Percentiles rank a stretch among this genome's conserved stretches.
phyloP scores from a whole-genome alignment of 2,329 filamentous ascomycete species.

The Arthrobotrys sphaeroides region DNA sequence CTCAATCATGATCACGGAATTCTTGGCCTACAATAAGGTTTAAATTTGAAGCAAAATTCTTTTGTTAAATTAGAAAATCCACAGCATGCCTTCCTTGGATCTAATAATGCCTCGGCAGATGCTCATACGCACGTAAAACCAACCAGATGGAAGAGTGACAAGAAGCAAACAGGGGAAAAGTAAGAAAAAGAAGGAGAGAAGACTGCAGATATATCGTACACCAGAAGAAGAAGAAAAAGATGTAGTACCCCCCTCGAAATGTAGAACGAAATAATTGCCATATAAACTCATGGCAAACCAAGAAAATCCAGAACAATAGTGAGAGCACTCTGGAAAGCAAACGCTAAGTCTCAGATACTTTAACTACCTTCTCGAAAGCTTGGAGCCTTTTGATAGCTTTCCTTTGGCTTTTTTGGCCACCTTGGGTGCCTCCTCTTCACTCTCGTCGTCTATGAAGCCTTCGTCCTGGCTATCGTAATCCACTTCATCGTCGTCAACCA shows the following conservation, averaged over 20 bases:
- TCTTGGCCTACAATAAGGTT: too few species aligned
- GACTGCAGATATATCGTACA: constrained; percentile 48
- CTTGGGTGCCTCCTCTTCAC: constrained; percentile 66
- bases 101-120: constrained; percentile 34
- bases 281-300: background rate
- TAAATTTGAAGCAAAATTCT: constrained; percentile 10
- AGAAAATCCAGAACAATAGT: background rate
- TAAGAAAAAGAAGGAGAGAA: background rate
- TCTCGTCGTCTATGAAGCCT: constrained; percentile 66
- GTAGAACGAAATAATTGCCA: constrained; percentile 18
- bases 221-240: constrained; percentile 17
- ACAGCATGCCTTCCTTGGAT: constrained; percentile 25
- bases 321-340: constrained; percentile 1
- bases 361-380: constrained; percentile 22
- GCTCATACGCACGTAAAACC: constrained; percentile 11
- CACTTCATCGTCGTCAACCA: constrained; percentile 64
- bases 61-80: constrained; percentile 34
- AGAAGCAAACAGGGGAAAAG: background rate
- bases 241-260: constrained; percentile 21
- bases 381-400: constrained; percentile 42
- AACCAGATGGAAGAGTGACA: constrained; percentile 1
- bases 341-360: background rate
- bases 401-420: constrained; percentile 59
- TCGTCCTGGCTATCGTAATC: constrained; percentile 61
- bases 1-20: background rate